Base-by-base conservation (phyloP, 257 asterid species). In the Jacaranda mimosifolia region DNA sequence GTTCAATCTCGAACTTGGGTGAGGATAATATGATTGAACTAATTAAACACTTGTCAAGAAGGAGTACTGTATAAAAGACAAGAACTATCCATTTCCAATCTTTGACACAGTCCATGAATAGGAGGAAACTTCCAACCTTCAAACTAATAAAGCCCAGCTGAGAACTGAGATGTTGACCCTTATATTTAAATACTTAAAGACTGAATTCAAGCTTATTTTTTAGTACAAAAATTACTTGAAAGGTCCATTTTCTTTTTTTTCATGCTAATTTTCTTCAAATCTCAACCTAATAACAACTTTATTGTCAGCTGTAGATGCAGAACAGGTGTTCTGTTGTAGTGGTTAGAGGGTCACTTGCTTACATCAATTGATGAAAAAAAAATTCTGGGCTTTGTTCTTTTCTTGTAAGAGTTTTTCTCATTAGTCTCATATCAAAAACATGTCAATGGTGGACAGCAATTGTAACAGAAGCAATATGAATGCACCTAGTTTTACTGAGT, bases 401-500 rank as follows among this genome's bases (percentile, higher is more conserved):
- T 42, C 6, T 11, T 15, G 6, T 49, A 11, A 9, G 3, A 49
- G 17, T 49, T 49, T 49, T 49, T 49, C 17, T 8, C 17, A 11
- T 49, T 45, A 49, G 56, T 17, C 15, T 15, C 9, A 14, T 12
- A 63, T 9, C 69, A 74, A 71, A 51, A 78, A 72, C 45, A 80
- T 87, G 87, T 87, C 87, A 68, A 84, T 82, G 68, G 56, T 65
- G 13, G 73, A 81, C 74, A 75, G 74, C 70, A 67, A 7, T 75
- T 77, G 65, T 40, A 62, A 26, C 12, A 21, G 55, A 49, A 73
- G 77, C 38, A 86, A 63, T 48, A 83, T 74, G 87, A 59, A 67
- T 75, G 49, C 39, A 76, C 91, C 90, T 6, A 69, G 72, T 69
- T 84, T 89, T 62, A 81, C 74, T 73, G 92, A 89, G 40, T 82